Evolutionary conservation across 2,329 filamentous ascomycete species (phyloP), one percentile per base, ranked within the genome.

Genomic region (Diaporthe sp.): DNA sequence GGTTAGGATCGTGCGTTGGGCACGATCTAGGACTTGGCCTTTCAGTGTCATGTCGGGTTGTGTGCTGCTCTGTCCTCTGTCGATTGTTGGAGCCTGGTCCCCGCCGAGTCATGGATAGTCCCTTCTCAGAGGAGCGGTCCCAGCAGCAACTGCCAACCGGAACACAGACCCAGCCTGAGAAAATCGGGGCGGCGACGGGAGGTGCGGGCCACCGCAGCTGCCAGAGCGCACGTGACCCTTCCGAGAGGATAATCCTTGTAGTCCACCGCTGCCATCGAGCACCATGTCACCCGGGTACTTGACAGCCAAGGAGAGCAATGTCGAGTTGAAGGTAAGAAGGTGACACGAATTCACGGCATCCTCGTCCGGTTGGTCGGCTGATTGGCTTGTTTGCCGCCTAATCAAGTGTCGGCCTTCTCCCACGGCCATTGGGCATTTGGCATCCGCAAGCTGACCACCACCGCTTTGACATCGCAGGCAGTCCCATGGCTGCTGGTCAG

Each of bases 161-260:
- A 75, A 69, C 68, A 74, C 74, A 71, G 68, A 51, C 50, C 53
- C 68, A 71, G 66, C 72, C 58, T 71, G 56, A 32, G 47, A 74
- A 73, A 71, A 71, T 69, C 72, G 72, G 74, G 74, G 70, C 39
- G 44, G 70, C 42, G 61, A 58, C 73, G 73, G 72, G 74, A 61
- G 53, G 55, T 30, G 68, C 71, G 71, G 71, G 59, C 53, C 59
- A 58, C 53, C 72, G 74, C 74, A 75, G 73, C 51, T 50, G 47
- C 59, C 56, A 51, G 47, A n/a, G 68, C 44, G 70, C 74, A 75
- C 74, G 74, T 75, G 74, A 75, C 65, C 66, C 22, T 19, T 22
- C 42, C 58, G 66, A 68, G 66, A 70, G 74, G 72, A 51, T 47
- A 32, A 75, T 70, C 71, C 74, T 73, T 75, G 74, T 25, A 68